A percentile compares a stretch with the other conserved stretches of the same genome.
Conservation (phyloP, 2,329 filamentous ascomycete genomes). For the Drechslerella coelobrocha region DNA sequence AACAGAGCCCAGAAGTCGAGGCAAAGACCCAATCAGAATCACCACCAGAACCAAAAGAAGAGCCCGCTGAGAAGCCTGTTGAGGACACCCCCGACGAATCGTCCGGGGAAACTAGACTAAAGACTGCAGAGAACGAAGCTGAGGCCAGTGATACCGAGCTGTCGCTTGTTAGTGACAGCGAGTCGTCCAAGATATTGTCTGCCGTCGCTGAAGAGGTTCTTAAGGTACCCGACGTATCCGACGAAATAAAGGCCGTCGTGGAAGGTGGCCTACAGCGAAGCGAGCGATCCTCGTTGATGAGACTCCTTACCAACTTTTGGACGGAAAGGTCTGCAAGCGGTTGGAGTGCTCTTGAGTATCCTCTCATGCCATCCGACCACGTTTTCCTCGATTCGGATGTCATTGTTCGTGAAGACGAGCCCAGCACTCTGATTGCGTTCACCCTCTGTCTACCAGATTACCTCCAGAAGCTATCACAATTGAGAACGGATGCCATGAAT, state of each 20-base stretch:
- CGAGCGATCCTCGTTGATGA: slow-evolving; percentile 90
- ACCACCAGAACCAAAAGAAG: slow-evolving; percentile 14
- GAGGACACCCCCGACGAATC: slow-evolving; percentile 24
- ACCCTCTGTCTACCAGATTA: slow-evolving; percentile 89
- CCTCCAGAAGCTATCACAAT: slow-evolving; percentile 74
- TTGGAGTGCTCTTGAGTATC: slow-evolving; percentile 91
- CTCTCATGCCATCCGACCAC: slow-evolving; percentile 79
- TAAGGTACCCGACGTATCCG: slow-evolving; percentile 57
- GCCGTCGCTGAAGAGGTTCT: slow-evolving; percentile 59
- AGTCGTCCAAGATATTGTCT: slow-evolving; percentile 54
- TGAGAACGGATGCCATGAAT: slow-evolving; percentile 61
- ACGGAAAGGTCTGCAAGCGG: slow-evolving; percentile 95
- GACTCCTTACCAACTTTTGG: slow-evolving; percentile 97
- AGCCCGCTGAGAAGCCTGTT: slow-evolving; percentile 8
- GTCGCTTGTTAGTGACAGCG: slow-evolving; percentile 71
- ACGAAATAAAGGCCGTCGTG: slow-evolving; percentile 63
- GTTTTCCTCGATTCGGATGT: slow-evolving; percentile 97
- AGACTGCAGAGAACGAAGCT: slow-evolving; percentile 61
- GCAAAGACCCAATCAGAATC: slow-evolving; percentile 3
- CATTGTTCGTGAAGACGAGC: slow-evolving; percentile 95
- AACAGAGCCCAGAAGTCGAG: slow-evolving; percentile 24
- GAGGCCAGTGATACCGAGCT: slow-evolving; percentile 75
- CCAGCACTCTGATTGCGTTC: slow-evolving; percentile 93
- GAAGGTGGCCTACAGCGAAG: slow-evolving; percentile 81
- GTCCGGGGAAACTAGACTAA: slow-evolving; percentile 24